These are phyloP conservation scores for Magnaporthales sp. DNA, from an alignment of 2,329 filamentous ascomycete species.

Conservation along the genomic window DNA sequence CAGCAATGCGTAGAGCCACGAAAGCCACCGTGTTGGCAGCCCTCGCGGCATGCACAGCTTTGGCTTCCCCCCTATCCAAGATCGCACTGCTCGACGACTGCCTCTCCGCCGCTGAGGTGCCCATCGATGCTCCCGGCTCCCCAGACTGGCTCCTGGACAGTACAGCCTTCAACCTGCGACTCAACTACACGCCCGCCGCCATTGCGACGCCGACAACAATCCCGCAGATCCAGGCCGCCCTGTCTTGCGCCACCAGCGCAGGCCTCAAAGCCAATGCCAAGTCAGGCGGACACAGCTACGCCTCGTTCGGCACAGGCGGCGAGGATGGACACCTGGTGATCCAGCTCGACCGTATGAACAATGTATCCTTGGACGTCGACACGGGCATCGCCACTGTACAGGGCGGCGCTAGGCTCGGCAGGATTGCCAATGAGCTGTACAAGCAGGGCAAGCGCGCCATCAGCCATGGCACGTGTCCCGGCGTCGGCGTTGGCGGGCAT, in stretches of 20 bases:
- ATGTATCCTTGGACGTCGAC: conserved; percentile 28
- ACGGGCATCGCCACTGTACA: conserved; percentile 33
- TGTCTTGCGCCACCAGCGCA: conserved; percentile 31
- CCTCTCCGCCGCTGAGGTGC: conserved; percentile 14
- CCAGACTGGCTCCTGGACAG: conserved; percentile 24
- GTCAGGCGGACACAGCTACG: conserved; percentile 42
- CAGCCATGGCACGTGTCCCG: conserved; percentile 41
- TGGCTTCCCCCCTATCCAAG: conserved; percentile 12
- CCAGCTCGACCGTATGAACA: conserved; percentile 34
- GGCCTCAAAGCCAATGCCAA: conserved; percentile 36
- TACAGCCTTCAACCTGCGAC: conserved; percentile 21
- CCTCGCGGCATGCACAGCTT: background rate
- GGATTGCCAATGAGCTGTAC: conserved; percentile 30
- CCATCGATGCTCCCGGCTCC: conserved; percentile 11
- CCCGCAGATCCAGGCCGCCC: conserved; percentile 34
- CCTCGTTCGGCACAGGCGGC: conserved; percentile 35
- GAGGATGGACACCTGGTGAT: conserved; percentile 37
- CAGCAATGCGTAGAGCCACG: background rate
- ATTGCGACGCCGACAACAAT: conserved; percentile 32
- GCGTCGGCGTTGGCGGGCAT: conserved; percentile 29
- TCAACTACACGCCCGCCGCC: conserved; percentile 28
- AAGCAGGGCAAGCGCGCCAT: conserved; percentile 29
- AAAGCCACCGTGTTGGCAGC: background rate
- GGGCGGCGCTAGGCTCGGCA: conserved; percentile 39
- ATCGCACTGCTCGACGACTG: conserved; percentile 14